Evolutionary conservation across 129 eudicot species (phyloP).

Genomic region (sunflower (Helianthus annuus)): DNA sequence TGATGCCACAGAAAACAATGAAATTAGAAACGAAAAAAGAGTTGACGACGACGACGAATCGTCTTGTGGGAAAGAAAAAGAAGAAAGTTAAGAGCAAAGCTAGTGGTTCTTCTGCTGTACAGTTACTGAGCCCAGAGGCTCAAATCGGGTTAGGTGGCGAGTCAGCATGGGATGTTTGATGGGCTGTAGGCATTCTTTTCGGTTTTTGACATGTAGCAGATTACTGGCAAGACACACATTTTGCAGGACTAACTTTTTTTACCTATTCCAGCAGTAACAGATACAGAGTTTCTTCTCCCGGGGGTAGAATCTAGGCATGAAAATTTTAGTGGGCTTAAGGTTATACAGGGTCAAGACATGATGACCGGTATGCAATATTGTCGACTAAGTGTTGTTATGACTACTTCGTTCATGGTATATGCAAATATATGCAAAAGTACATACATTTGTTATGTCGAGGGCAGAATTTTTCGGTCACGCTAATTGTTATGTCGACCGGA

Average conservation of each 20-base stretch:
- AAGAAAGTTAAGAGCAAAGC: conserved; percentile 43
- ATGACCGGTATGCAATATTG: no score
- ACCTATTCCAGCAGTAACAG: no score
- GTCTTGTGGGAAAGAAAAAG: conserved; percentile 36
- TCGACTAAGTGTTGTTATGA: no score
- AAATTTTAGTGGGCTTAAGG: no score
- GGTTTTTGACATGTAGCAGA: background rate
- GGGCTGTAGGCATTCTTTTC: conserved; percentile 1
- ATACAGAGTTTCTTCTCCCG: no score
- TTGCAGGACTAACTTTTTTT: conserved; percentile 13
- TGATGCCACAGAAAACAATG: conserved; percentile 20
- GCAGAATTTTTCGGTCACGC: no score
- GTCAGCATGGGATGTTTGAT: conserved; percentile 61
- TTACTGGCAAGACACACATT: conserved; percentile 12
- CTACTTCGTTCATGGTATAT: no score
- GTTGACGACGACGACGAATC: conserved; percentile 6
- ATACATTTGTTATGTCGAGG: no score
- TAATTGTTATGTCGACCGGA: no score
- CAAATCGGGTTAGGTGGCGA: conserved; percentile 88
- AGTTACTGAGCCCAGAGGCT: conserved; percentile 38
- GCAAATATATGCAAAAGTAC: no score
- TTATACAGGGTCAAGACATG: no score
- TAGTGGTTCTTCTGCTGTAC: conserved; percentile 43
- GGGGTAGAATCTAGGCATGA: no score
- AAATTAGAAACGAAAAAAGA: conserved; percentile 16